phyloP scores from a whole-genome alignment of 2,329 filamentous ascomycete genomes.

The Torrubiellomyces zombiae region DNA sequence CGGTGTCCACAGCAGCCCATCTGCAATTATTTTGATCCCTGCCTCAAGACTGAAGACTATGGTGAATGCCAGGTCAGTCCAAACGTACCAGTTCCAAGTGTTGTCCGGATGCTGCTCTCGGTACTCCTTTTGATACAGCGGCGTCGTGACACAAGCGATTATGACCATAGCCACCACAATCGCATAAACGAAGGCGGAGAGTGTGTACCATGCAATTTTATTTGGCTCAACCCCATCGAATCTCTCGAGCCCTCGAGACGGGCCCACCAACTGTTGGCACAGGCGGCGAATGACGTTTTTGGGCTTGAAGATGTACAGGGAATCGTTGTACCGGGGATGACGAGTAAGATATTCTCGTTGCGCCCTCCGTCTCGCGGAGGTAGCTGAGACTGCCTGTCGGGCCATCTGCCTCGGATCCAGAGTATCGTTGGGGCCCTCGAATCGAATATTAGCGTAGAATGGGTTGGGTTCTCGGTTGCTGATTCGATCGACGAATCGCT shows the following conservation, averaged over 20 bases:
- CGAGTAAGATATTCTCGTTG: constrained; percentile 80
- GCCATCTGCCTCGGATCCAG: constrained; percentile 79
- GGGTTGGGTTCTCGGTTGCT: constrained; percentile 71
- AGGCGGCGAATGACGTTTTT: constrained; percentile 61
- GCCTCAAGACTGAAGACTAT: constrained; percentile 75
- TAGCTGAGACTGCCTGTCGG: constrained; percentile 71
- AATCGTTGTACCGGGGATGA: constrained; percentile 83
- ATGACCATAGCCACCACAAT: constrained; percentile 97
- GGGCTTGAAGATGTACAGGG: constrained; percentile 73
- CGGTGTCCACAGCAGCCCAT: constrained; percentile 90
- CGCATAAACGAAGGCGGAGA: constrained; percentile 86
- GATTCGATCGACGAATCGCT: constrained; percentile 36
- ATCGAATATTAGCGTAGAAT: constrained; percentile 64
- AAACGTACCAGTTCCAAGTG: constrained; percentile 79
- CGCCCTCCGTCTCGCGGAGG: constrained; percentile 66
- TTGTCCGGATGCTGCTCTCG: constrained; percentile 44
- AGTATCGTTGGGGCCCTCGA: constrained; percentile 59
- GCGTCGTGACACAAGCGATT: constrained; percentile 84
- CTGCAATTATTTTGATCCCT: constrained; percentile 80
- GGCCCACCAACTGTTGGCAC: constrained; percentile 82
- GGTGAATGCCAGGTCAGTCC: constrained; percentile 82
- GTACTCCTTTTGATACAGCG: constrained; percentile 82
- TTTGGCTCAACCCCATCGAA: constrained; percentile 84
- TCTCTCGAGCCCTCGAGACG: constrained; percentile 70
- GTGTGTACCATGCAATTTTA: constrained; percentile 77